Percentiles rank a stretch among this genome's conserved stretches.
Evolutionary conservation across 2,329 filamentous ascomycete genomes (phyloP).

Genomic region (Escovopsis sp.): DNA sequence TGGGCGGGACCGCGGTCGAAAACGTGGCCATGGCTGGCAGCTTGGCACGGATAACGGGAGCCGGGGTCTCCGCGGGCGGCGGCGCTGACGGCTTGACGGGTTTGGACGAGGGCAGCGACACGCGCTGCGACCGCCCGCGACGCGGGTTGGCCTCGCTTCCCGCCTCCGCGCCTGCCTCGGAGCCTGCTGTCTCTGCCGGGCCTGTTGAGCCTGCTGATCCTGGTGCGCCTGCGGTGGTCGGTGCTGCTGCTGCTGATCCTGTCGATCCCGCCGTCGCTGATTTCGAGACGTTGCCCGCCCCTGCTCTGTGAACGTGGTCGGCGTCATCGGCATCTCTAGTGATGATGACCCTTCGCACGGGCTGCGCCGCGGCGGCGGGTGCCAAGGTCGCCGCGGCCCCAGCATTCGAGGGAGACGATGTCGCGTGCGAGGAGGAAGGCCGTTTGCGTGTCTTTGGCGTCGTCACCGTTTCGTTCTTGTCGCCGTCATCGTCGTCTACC

Average conservation of each 20-base stretch:
- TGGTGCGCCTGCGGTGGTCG: too few relatives aligned
- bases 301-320: constrained; percentile 28
- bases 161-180: too few relatives aligned
- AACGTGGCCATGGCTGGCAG: constrained; percentile 2
- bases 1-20: constrained; percentile 2
- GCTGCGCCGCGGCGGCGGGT: constrained; percentile 7
- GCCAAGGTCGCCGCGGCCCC: too few relatives aligned
- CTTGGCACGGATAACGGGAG: too few relatives aligned
- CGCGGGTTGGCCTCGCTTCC: too few relatives aligned
- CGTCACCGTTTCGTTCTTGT: constrained; percentile 5
- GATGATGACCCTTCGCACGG: constrained; percentile 9
- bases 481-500: too few relatives aligned
- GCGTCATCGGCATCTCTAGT: constrained; percentile 22
- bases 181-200: too few relatives aligned
- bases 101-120: constrained; percentile 16
- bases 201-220: too few relatives aligned
- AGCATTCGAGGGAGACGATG: constrained; percentile 8
- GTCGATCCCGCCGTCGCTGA: too few relatives aligned
- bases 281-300: too few relatives aligned
- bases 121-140: constrained; percentile 18
- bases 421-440: constrained; percentile 4
- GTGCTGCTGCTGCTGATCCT: too few relatives aligned
- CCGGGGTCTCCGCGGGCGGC: constrained; percentile 8
- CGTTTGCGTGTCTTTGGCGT: constrained; percentile 1
- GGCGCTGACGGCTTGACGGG: constrained; percentile 11